Evolutionary conservation across 768 basidiomycete species (phyloP), one percentile per base, ranked within the genome.

Genomic region (Hygrophorus pudorinus): DNA sequence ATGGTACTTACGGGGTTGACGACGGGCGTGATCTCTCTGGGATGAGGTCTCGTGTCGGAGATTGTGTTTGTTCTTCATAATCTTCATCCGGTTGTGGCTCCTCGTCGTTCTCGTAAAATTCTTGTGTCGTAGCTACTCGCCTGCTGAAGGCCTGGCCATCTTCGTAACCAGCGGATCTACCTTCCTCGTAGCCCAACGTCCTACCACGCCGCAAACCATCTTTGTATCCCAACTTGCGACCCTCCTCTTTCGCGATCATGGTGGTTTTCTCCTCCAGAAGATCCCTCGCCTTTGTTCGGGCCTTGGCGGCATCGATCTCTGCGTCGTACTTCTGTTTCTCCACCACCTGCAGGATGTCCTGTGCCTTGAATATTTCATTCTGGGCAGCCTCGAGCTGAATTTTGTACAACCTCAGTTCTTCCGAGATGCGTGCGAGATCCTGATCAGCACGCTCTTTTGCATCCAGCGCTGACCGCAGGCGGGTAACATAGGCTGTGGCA

Each of bases 361-460:
- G 77, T 0, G 78, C 79, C 29, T 68, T 66, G 17, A 61, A 55
- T 32, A 81, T 77, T 52, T 81, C 77, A 62, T 64, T 65, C 50
- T 81, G 78, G 12, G 80, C 79, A 28, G 69, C 62, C 13, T 75
- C 72, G 20, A 79, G 59, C 63, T 79, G 76, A 1, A 73, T 39
- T 54, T 76, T 79, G 54, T 79, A 81, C 42, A 78, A 42, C 38
- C 63, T 60, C 37, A 80, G 53, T 48, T 82, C 79, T 27, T 76
- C 68, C 3, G 27, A 12, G 2, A 41, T 17, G 28, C 45, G 45
- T 1, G 39, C 38, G 30, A 37, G 18, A 31, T 41, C 39, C 28
- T 32, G 13, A 13, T 37, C 30, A 14, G 45, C 31, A 18, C 29
- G 38, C 11, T 30, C 17, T 10, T 41, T 35, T 9, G 11, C 37